Evolutionary conservation across 2,329 filamentous ascomycete genomes (phyloP).

Genomic region (Colletotrichum sp.): DNA sequence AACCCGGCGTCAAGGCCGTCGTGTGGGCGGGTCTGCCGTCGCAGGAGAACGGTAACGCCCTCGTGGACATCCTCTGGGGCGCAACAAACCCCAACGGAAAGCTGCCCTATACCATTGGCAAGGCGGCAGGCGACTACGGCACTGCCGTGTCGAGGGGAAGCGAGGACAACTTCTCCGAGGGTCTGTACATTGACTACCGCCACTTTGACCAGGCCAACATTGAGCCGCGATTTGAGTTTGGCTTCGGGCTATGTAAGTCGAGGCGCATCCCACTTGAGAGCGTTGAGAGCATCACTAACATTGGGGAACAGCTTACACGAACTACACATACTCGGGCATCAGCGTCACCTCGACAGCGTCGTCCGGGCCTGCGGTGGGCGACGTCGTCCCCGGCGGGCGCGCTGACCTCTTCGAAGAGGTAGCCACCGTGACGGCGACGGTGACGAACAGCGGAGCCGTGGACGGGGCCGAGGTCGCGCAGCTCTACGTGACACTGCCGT

Average conservation of each 20-base stretch:
- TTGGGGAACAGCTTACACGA: conserved; percentile 63
- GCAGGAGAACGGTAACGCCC: conserved; percentile 76
- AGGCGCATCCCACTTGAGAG: not conserved
- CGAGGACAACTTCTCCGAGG: conserved; percentile 61
- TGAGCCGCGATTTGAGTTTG: conserved; percentile 67
- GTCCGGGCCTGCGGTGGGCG: conserved; percentile 44
- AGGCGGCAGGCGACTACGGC: conserved; percentile 50
- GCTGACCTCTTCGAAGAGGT: conserved; percentile 51
- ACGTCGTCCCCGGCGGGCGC: conserved; percentile 46
- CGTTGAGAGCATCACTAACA: not conserved
- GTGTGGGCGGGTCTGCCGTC: conserved; percentile 78
- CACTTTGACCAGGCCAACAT: conserved; percentile 64
- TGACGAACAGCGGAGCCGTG: conserved; percentile 67
- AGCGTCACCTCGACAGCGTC: conserved; percentile 40
- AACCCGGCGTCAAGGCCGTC: conserved; percentile 76
- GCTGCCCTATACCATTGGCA: conserved; percentile 58
- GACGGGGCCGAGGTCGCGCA: conserved; percentile 71
- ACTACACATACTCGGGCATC: conserved; percentile 64
- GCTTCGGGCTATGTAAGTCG: conserved; percentile 61
- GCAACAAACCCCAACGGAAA: conserved; percentile 48
- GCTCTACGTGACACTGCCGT: conserved; percentile 55
- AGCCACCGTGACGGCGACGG: conserved; percentile 59
- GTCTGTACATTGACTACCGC: conserved; percentile 68
- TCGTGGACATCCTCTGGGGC: conserved; percentile 78
- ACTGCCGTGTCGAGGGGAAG: conserved; percentile 35